A percentile compares a stretch with the other conserved stretches of the same genome.
phyloP scores from a whole-genome alignment of 2,329 filamentous ascomycete genomes.

The Epichloe hybrida region DNA sequence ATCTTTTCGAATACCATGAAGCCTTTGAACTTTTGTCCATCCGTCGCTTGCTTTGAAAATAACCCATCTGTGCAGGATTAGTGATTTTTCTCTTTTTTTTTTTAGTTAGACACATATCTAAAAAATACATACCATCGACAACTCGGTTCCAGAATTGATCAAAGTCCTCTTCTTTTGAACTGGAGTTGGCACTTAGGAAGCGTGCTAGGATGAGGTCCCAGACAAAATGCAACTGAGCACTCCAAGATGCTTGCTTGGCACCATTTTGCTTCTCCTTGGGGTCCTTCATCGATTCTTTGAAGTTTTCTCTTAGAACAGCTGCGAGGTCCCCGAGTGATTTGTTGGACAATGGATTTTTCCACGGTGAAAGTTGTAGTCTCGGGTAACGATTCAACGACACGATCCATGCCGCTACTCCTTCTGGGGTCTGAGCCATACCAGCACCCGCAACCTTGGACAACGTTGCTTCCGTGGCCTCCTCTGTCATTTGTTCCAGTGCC shows the following conservation, averaged over 20 bases:
- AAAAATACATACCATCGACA: slow-evolving; percentile 57
- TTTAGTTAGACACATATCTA: not conserved
- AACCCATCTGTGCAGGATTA: slow-evolving; percentile 50
- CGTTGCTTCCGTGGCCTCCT: slow-evolving; percentile 45
- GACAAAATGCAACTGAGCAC: slow-evolving; percentile 70
- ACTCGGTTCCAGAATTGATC: slow-evolving; percentile 73
- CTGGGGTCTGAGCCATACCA: slow-evolving; percentile 65
- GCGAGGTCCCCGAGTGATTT: slow-evolving; percentile 57
- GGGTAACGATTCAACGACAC: slow-evolving; percentile 52
- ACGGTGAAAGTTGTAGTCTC: slow-evolving; percentile 51
- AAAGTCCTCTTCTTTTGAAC: slow-evolving; percentile 37
- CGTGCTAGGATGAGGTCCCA: slow-evolving; percentile 66
- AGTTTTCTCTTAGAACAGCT: slow-evolving; percentile 66
- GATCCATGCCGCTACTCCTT: slow-evolving; percentile 84
- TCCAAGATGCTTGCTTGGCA: slow-evolving; percentile 59
- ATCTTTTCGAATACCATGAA: slow-evolving; percentile 77
- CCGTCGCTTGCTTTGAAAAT: slow-evolving; percentile 68
- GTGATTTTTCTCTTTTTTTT: not conserved
- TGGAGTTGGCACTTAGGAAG: slow-evolving; percentile 27
- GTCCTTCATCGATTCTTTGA: slow-evolving; percentile 37
- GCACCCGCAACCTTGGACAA: slow-evolving; percentile 48
- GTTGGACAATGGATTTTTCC: slow-evolving; percentile 62
- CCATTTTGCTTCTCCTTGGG: slow-evolving; percentile 27
- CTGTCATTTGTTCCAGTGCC: slow-evolving; percentile 48
- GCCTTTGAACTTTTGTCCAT: slow-evolving; percentile 83